These are phyloP conservation scores for Nemania diffusa DNA, from an alignment of 2,329 filamentous ascomycete species.

Conservation along the genomic window DNA sequence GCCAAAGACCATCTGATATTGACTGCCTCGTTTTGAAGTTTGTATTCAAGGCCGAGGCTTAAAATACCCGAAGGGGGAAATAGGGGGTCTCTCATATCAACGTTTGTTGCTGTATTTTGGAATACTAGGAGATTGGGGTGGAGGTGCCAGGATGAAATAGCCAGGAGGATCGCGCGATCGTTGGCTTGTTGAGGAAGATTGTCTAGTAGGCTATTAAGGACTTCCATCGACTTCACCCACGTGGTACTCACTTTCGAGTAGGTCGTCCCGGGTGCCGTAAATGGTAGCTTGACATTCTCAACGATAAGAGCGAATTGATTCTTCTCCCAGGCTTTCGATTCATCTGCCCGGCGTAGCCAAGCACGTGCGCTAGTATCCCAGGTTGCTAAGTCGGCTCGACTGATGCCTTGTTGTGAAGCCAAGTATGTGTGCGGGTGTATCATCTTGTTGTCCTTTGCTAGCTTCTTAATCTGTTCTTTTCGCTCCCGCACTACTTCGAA, in stretches of 20 bases:
- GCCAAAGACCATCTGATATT: constrained; percentile 24
- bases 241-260: constrained; percentile 4
- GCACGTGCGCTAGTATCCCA: constrained; percentile 26
- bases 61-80: constrained; percentile 7
- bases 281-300: constrained; percentile 22
- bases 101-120: constrained; percentile 5
- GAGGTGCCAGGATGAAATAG: constrained; percentile 30
- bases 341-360: constrained; percentile 20
- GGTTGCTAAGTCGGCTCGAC: constrained; percentile 3
- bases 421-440: constrained; percentile 5
- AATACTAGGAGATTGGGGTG: constrained; percentile 21
- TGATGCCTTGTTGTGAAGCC: constrained; percentile 8
- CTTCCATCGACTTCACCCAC: constrained; percentile 12
- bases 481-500: constrained; percentile 46
- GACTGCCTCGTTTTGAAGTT: not conserved
- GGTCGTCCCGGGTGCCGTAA: constrained; percentile 2
- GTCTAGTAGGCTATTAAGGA: constrained; percentile 11
- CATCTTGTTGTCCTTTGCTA: constrained; percentile 2
- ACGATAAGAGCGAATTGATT: constrained; percentile 7
- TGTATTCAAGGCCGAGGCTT: constrained; percentile 16
- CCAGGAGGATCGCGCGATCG: constrained; percentile 16
- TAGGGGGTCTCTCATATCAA: constrained; percentile 10
- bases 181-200: constrained; percentile 15
- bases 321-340: not conserved
- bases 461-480: not conserved